Percentiles rank a stretch among this genome's conserved stretches.
Evolutionary conservation across 2,329 filamentous ascomycete species (phyloP).

Genomic region (Myriangium duriaei): DNA sequence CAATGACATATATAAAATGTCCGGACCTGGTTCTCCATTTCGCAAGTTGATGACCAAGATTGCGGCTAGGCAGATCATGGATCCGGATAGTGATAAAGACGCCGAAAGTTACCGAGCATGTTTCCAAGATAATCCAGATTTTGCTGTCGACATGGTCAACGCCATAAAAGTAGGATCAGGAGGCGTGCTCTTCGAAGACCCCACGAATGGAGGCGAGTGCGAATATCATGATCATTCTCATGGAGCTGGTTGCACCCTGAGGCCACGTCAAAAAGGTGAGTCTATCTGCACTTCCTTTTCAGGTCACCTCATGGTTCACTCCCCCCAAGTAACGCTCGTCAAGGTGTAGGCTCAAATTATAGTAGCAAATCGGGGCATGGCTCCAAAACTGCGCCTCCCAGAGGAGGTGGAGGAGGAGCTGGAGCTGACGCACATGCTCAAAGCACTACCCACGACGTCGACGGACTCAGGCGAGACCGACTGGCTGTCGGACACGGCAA

Average conservation of each 20-base stretch:
- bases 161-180: conserved; percentile 38
- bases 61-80: conserved; percentile 46
- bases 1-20: conserved; percentile 39
- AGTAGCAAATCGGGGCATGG: conserved; percentile 8
- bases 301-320: neutral
- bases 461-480: conserved; percentile 8
- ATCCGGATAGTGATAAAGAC: conserved; percentile 38
- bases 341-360: conserved; percentile 12
- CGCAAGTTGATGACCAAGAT: conserved; percentile 39
- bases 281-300: conserved; percentile 1
- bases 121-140: conserved; percentile 38
- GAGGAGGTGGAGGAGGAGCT: too few relatives aligned
- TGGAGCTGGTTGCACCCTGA: conserved; percentile 24
- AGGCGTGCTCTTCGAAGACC: conserved; percentile 40
- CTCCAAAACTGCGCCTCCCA: conserved; percentile 3
- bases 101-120: conserved; percentile 38
- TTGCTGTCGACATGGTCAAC: conserved; percentile 41
- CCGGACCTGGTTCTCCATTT: conserved; percentile 34
- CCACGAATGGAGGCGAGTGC: conserved; percentile 35
- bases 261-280: conserved; percentile 11
- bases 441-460: conserved; percentile 8
- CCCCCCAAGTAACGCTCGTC: conserved; percentile 8
- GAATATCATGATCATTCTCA: conserved; percentile 40
- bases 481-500: conserved; percentile 6
- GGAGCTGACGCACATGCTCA: conserved; percentile 8